phyloP scores from a whole-genome alignment of 306 rosid species.

The Pueraria montana region DNA sequence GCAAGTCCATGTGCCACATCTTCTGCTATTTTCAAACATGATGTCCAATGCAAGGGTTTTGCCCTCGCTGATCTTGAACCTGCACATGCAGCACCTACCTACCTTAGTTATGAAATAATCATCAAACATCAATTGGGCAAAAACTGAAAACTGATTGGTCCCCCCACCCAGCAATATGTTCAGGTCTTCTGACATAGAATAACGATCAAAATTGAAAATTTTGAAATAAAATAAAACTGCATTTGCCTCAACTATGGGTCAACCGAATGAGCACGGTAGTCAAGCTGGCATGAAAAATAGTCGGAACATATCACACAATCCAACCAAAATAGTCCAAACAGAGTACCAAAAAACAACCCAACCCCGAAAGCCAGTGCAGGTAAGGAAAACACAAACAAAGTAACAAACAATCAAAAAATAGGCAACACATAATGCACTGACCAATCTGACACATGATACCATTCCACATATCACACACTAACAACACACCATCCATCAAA shows the following conservation, averaged over 20 bases:
- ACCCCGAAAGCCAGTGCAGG: slow-evolving; percentile 26
- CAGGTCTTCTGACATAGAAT: neutral
- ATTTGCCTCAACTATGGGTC: neutral
- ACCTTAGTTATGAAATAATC: slow-evolving; percentile 28
- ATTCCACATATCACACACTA: slow-evolving; percentile 27
- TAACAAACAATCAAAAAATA: slow-evolving; percentile 9
- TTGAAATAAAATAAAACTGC: neutral
- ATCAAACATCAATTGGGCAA: neutral
- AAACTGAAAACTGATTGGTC: neutral
- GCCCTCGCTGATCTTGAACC: slow-evolving; percentile 89
- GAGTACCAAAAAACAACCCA: slow-evolving; percentile 19
- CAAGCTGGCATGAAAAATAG: slow-evolving; percentile 14
- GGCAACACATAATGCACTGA: neutral
- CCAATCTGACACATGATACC: slow-evolving; percentile 14
- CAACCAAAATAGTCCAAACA: slow-evolving; percentile 42
- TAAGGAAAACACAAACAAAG: neutral
- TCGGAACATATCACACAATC: neutral
- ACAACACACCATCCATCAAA: slow-evolving; percentile 31
- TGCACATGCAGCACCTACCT: slow-evolving; percentile 54
- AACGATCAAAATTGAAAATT: neutral
- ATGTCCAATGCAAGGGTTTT: slow-evolving; percentile 97
- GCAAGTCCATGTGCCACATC: slow-evolving; percentile 94
- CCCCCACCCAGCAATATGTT: neutral
- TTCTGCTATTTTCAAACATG: slow-evolving; percentile 96
- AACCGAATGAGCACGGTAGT: neutral